These are phyloP conservation scores for Camelina neglecta DNA, from an alignment of 345 rosid genomes.

Conservation along the genomic window DNA sequence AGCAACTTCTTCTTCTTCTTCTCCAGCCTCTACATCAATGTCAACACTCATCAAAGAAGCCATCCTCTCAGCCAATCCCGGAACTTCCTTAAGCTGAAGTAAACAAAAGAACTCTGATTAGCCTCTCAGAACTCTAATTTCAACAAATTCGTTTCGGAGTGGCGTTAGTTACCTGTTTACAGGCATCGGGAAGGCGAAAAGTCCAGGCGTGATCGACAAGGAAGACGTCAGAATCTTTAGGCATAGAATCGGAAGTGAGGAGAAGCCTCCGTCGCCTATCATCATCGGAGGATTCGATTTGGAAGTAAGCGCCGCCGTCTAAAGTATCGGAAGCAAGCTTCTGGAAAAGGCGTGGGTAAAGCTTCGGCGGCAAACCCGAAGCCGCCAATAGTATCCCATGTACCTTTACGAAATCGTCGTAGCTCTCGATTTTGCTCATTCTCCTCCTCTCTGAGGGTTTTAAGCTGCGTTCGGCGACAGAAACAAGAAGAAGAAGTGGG, in stretches of 20 bases:
- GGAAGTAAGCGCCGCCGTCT: conserved; percentile 83
- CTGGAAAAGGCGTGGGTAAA: conserved; percentile 69
- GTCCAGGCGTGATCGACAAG: conserved; percentile 97
- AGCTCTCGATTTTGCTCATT: conserved; percentile 52
- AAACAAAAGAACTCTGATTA: conserved; percentile 21
- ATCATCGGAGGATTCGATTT: conserved; percentile 66
- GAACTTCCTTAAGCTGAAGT: conserved; percentile 78
- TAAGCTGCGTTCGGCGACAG: conserved; percentile 1
- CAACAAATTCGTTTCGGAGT: background rate
- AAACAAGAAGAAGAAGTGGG: background rate
- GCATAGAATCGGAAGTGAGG: conserved; percentile 65
- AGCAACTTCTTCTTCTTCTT: conserved; percentile 27
- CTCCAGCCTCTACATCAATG: conserved; percentile 46
- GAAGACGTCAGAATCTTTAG: conserved; percentile 68
- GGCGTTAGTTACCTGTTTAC: conserved; percentile 52
- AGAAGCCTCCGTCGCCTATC: conserved; percentile 75
- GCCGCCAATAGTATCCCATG: conserved; percentile 84
- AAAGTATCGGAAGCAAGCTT: conserved; percentile 75
- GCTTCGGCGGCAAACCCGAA: conserved; percentile 75
- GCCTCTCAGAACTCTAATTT: background rate
- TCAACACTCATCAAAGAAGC: conserved; percentile 89
- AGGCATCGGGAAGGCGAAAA: conserved; percentile 83
- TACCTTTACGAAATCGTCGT: conserved; percentile 77
- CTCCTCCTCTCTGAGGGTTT: conserved; percentile 3
- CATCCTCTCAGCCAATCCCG: conserved; percentile 95